Evolutionary conservation across 345 rosid genomes (phyloP), one percentile per base, ranked within the genome.

Genomic region (Salix caprea): DNA sequence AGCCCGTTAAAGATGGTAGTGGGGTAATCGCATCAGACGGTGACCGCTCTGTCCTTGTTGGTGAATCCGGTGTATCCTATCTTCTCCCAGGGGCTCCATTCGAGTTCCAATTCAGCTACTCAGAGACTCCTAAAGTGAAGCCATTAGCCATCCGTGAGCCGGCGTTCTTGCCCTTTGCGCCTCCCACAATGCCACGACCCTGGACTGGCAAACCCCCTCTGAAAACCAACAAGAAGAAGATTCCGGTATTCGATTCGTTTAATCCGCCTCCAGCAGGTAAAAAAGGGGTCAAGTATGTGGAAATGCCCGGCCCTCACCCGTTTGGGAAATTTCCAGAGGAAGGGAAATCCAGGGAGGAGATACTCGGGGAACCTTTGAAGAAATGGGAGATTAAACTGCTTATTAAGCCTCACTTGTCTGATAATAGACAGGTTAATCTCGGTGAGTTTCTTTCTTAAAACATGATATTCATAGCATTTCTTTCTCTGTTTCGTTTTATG

Each of bases 191-290:
- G 99, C 90, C 92, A 18, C 84, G 99, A 56, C 99, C 99, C 3
- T 93, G 99, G 99, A 95, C 99, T 0, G 99, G 99, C 76, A 95
- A 95, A 81, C 93, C 95, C n/a, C 99, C 99, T 58, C 52, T 95
- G 84, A 91, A 91, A 82, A 86, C 87, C 67, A 80, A 84, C 39
- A 91, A 89, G 89, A 94, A 92, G 84, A 94, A 95, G 80, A 81
- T 89, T 50, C 97, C 93, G 18, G 85, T 93, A 21, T 93, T 90
- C 64, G 97, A 90, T 76, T 91, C 97, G 16, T 87, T 92, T 73
- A 73, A 84, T 54, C 89, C 94, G 32, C 92, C 94, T 10, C 92
- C 91, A 3, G 83, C 89, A 0, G 92, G 87, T 42, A 84, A 85
- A 80, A 70, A 84, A 19, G 94, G 94, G 4, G 94, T 82, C 30